phyloP scores from a whole-genome alignment of 2,329 filamentous ascomycete species.

The Westerdykella aurantiaca region DNA sequence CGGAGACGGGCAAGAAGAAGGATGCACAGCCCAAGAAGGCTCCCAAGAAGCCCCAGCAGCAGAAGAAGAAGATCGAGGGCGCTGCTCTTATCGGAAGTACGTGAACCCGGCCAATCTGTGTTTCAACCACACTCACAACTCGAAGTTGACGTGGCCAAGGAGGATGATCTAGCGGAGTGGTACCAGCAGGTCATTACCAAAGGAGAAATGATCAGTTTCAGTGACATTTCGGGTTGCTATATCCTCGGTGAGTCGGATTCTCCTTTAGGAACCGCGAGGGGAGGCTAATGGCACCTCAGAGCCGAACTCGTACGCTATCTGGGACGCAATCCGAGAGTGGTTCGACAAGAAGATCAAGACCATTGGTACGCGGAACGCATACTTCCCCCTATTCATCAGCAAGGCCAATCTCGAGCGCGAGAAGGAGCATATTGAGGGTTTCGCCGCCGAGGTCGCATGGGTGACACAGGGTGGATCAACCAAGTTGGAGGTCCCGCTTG shows the following conservation, averaged over 20 bases:
- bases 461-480: constrained; percentile 87
- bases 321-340: constrained; percentile 59
- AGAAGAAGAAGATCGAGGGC: constrained; percentile 54
- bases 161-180: constrained; percentile 86
- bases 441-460: constrained; percentile 88
- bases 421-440: constrained; percentile 96
- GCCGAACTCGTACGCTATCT: constrained; percentile 61
- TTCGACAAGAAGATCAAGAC: constrained; percentile 69
- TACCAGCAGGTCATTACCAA: constrained; percentile 97
- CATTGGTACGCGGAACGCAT: constrained; percentile 90
- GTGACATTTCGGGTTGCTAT: constrained; percentile 91
- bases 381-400: constrained; percentile 83
- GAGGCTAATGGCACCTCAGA: constrained; percentile 38
- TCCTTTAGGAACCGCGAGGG: constrained; percentile 38
- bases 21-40: constrained; percentile 27
- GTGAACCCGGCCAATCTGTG: no score
- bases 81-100: constrained; percentile 65
- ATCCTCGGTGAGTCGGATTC: constrained; percentile 41
- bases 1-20: constrained; percentile 39
- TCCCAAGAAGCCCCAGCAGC: constrained; percentile 40
- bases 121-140: no score
- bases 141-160: constrained; percentile 67
- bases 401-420: constrained; percentile 73
- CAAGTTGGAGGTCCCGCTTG: constrained; percentile 76
- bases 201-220: constrained; percentile 93